Conservation (phyloP, 2,329 filamentous ascomycete genomes). For the Trichoderma atroviride region DNA sequence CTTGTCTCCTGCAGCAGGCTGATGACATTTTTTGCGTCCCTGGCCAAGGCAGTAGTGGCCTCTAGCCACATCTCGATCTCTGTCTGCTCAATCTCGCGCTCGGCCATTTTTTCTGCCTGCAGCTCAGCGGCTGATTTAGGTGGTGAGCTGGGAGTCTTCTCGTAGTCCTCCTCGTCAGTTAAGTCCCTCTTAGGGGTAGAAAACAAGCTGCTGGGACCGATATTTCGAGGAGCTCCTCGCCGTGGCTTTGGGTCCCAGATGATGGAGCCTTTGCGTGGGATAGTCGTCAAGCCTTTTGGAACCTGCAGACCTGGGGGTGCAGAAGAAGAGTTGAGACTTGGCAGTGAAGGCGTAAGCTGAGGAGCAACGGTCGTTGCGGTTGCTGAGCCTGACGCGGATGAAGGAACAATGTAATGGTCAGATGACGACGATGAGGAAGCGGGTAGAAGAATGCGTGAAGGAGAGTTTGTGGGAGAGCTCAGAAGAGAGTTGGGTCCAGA, state of each 20-base stretch:
- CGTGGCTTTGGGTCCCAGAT: slow-evolving; percentile 29
- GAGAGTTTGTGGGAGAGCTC: not conserved
- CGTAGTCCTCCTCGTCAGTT: slow-evolving; percentile 25
- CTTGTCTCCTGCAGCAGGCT: slow-evolving; percentile 32
- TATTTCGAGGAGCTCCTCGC: slow-evolving; percentile 33
- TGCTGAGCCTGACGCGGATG: not conserved
- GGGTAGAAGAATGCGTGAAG: not conserved
- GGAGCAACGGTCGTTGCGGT: not conserved
- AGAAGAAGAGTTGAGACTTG: not conserved
- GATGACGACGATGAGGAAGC: not conserved
- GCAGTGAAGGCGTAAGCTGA: not conserved
- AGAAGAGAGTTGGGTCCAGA: not conserved
- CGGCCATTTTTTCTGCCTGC: not conserved
- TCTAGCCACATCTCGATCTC: slow-evolving; percentile 33
- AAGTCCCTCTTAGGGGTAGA: slow-evolving; percentile 31
- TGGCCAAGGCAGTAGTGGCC: slow-evolving; percentile 35
- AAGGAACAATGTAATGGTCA: not conserved
- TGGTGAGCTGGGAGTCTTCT: not conserved
- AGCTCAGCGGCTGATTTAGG: not conserved
- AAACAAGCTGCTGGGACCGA: slow-evolving; percentile 28
- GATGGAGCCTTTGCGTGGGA: slow-evolving; percentile 25
- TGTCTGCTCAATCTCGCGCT: slow-evolving; percentile 28
- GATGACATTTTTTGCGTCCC: slow-evolving; percentile 36
- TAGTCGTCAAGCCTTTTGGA: slow-evolving; percentile 8
- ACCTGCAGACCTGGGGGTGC: not conserved